These are phyloP conservation scores for Talinum fruticosum DNA, from an alignment of 148 eudicot species.

Conservation along the genomic window DNA sequence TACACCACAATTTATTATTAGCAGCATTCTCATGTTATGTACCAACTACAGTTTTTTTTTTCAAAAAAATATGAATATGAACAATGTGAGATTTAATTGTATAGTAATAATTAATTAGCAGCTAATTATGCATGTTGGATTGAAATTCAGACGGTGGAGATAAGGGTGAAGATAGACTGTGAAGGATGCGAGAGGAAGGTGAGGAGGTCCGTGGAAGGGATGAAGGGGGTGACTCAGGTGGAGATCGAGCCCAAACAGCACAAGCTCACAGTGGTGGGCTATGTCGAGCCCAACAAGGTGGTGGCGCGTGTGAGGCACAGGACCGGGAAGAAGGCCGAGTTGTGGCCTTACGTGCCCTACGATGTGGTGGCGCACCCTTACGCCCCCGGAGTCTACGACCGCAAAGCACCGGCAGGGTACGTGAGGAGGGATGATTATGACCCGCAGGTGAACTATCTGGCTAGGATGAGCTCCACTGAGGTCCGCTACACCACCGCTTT, in stretches of 20 bases:
- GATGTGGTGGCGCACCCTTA: conserved; percentile 84
- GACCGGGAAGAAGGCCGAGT: conserved; percentile 1
- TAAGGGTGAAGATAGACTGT: conserved; percentile 74
- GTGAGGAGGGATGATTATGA: conserved; percentile 52
- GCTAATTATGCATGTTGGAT: too few relatives aligned
- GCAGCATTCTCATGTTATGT: too few relatives aligned
- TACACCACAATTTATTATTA: too few relatives aligned
- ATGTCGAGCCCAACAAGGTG: conserved; percentile 51
- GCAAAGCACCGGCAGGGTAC: conserved; percentile 83
- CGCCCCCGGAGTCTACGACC: conserved; percentile 67
- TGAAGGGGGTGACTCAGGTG: conserved; percentile 77
- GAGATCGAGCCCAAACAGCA: conserved; percentile 55
- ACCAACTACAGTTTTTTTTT: too few relatives aligned
- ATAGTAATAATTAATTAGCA: too few relatives aligned
- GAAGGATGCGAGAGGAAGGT: conserved; percentile 92
- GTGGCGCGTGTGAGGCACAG: conserved; percentile 1
- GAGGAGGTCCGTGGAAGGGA: conserved; percentile 72
- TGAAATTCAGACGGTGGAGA: conserved; percentile 70
- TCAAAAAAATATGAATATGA: too few relatives aligned
- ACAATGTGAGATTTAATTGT: too few relatives aligned
- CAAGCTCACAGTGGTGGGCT: conserved; percentile 74
- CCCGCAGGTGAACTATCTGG: conserved; percentile 41
- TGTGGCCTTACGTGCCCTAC: conserved; percentile 25
- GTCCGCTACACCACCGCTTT: conserved; percentile 86
- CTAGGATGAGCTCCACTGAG: conserved; percentile 83